Conservation (phyloP, 371 early-diverging fungal genomes). For the Mortierella sp. region DNA sequence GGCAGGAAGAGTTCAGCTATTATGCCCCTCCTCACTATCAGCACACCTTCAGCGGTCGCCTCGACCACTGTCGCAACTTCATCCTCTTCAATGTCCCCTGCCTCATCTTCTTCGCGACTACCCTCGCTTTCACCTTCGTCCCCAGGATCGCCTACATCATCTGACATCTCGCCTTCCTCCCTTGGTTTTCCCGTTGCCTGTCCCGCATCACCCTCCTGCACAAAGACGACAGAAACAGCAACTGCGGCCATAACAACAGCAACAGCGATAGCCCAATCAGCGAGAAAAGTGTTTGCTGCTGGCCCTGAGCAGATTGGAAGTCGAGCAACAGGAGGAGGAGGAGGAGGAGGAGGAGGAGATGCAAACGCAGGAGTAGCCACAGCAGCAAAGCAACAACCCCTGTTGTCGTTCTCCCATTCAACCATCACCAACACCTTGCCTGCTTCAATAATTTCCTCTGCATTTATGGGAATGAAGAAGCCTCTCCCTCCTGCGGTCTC, state of each 20-base stretch:
- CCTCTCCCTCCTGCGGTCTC: constrained; percentile 27
- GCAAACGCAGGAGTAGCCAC: not conserved
- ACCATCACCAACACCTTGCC: constrained; percentile 14
- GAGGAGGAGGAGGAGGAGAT: not conserved
- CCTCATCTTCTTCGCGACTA: constrained; percentile 6
- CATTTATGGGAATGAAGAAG: constrained; percentile 31
- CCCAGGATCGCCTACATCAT: constrained; percentile 12
- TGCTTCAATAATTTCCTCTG: constrained; percentile 34
- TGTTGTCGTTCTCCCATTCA: constrained; percentile 27
- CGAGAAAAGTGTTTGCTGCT: not conserved
- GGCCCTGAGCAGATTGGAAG: constrained; percentile 4
- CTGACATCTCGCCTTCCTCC: constrained; percentile 6
- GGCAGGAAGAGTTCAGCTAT: constrained; percentile 18
- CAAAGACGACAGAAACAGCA: constrained; percentile 14
- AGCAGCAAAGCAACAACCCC: not conserved
- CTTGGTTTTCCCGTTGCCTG: not conserved
- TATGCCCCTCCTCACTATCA: constrained; percentile 27
- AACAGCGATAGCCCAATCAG: not conserved
- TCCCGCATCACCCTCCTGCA: constrained; percentile 2
- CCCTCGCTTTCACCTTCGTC: constrained; percentile 13
- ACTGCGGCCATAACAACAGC: too few species aligned
- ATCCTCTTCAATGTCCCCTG: not conserved
- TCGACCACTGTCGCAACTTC: constrained; percentile 12
- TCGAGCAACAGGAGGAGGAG: not conserved
- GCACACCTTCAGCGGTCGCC: not conserved